Evolutionary conservation across 805 yeast genomes (phyloP), one percentile per base, ranked within the genome.

Genomic region (Saturnispora halmiae): DNA sequence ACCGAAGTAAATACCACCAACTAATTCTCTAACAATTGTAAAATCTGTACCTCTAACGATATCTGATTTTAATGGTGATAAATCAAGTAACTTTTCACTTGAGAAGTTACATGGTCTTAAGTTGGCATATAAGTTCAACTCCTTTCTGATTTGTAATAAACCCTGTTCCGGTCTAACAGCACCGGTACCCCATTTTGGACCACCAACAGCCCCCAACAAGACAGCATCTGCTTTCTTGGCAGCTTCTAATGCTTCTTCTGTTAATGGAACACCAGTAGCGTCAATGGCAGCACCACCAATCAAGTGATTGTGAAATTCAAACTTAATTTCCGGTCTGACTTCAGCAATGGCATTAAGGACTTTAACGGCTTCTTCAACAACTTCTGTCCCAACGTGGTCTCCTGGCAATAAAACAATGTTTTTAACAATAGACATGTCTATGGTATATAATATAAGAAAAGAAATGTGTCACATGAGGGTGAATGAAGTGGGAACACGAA

Each of bases 161-260:
- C 98, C 98, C 66, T 86, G 97, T 63, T 92, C 98, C 39, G 98
- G 98, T 67, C 98, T 79, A 35, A 90, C 97, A 10, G 72, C 58
- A 38, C 96, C 96, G 21, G 96, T 84, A 28, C 97, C 97, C 98
- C 98, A 92, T 66, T 92, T 92, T 46, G 98, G 98, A 26, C 98
- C 98, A 48, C 98, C 98, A 26, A 92, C 98, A 7, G 98, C 96
- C 51, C 98, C 98, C 43, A 92, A 71, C 50, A 92, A 68, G n/a
- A 92, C 95, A 20, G 97, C 98, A 59, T 90, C 94, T 1, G 97
- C 81, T 34, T 67, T 66, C 64, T 85, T 87, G 28, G 96, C 74
- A 8, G 95, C 87, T 34, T 67, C 82, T 36, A 92, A 70, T 3
- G 96, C 73, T 43, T 72, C 90, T 45, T 82, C 94, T 13, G 96